Evolutionary conservation across 257 asterid species (phyloP).

Genomic region (Gentiana dahurica): DNA sequence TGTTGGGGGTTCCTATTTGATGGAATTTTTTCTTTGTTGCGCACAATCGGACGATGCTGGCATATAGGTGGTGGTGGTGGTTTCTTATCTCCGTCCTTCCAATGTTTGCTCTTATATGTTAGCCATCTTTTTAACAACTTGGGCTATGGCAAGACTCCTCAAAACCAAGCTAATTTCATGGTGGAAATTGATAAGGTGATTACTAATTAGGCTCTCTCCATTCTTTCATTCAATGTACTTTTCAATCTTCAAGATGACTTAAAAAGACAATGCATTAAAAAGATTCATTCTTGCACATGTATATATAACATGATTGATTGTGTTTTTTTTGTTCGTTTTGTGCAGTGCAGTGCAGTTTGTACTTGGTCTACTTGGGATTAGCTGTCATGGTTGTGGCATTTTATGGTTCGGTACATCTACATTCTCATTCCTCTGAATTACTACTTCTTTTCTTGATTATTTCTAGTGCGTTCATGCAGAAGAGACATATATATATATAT

Average conservation of each 20-base stretch:
- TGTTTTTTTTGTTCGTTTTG: background rate
- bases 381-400: conserved; percentile 73
- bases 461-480: background rate
- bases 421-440: conserved; percentile 4
- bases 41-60: too few species aligned
- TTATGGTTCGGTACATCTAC: conserved; percentile 40
- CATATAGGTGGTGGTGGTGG: too few species aligned
- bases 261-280: background rate
- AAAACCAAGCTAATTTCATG: conserved; percentile 46
- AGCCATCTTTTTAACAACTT: conserved; percentile 64
- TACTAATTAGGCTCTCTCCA: background rate
- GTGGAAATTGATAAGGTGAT: conserved; percentile 59
- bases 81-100: too few species aligned
- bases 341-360: conserved; percentile 60
- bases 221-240: too few species aligned
- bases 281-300: background rate
- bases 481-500: too few species aligned
- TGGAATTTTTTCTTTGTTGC: too few species aligned
- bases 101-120: conserved; percentile 37
- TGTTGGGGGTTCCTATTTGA: too few species aligned
- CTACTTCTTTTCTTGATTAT: background rate
- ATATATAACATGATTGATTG: background rate
- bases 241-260: too few species aligned
- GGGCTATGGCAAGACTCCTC: conserved; percentile 49
- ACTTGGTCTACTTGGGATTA: conserved; percentile 70